Percentiles rank a stretch among this genome's conserved stretches.
Evolutionary conservation across 768 basidiomycete species (phyloP).

Genomic region (Suillus occidentalis): DNA sequence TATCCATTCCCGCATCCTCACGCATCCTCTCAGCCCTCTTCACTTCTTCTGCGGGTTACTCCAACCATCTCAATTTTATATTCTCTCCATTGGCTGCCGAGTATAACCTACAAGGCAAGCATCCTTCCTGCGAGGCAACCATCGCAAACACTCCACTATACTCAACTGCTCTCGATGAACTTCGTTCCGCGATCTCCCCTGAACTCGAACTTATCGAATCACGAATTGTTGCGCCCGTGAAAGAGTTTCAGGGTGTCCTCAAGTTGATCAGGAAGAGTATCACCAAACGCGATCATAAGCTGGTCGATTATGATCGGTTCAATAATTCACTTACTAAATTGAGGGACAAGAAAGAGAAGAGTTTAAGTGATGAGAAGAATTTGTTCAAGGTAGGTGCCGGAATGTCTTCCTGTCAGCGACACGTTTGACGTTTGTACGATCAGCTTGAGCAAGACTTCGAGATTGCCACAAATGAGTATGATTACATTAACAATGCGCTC

Average conservation of each 20-base stretch:
- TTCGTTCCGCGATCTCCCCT: slow-evolving; percentile 74
- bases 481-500: slow-evolving; percentile 85
- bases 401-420: background rate
- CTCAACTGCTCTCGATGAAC: slow-evolving; percentile 75
- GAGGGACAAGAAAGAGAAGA: slow-evolving; percentile 98
- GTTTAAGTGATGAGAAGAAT: slow-evolving; percentile 93
- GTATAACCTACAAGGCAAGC: slow-evolving; percentile 73
- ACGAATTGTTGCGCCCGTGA: slow-evolving; percentile 80
- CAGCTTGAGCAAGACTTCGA: slow-evolving; percentile 97
- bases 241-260: slow-evolving; percentile 83
- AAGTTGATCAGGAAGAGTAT: slow-evolving; percentile 93
- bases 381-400: slow-evolving; percentile 75
- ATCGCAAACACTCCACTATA: slow-evolving; percentile 76
- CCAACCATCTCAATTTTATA: slow-evolving; percentile 59
- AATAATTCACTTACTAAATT: slow-evolving; percentile 95
- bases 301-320: slow-evolving; percentile 92
- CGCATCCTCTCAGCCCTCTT: slow-evolving; percentile 52
- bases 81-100: slow-evolving; percentile 73
- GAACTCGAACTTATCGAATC: slow-evolving; percentile 94
- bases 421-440: slow-evolving; percentile 3
- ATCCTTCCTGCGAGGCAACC: slow-evolving; percentile 77
- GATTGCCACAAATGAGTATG: slow-evolving; percentile 87
- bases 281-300: slow-evolving; percentile 96
- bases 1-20: slow-evolving; percentile 5
- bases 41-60: slow-evolving; percentile 61